Base-by-base conservation (phyloP, 23 red algal genomes). In the Gracilaria gracilis region DNA sequence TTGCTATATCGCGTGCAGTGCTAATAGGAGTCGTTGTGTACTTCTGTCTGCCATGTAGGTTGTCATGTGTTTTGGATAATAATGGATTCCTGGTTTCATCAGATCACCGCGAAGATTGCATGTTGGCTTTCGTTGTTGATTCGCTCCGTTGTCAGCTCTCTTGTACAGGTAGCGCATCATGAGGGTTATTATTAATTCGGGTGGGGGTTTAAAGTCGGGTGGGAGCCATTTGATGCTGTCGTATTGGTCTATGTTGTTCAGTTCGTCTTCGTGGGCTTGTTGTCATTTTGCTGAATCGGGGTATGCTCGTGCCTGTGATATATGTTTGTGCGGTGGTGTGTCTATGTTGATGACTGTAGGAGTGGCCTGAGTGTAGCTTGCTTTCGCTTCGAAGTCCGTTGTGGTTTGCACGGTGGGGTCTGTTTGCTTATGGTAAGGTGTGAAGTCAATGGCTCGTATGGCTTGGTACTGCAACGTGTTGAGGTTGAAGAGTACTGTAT, bases 51-150 rank as follows among this genome's bases (percentile, higher is more conserved):
- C 84, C 23, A 47, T 88, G 67, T 55, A 64, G 23, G 84, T 62
- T 20, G 87, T 70, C 15, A 75, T 91, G 39, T 82, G 57, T 32
- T 20, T 15, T 17, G 87, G 39, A 54, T 91, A 31, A 73, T 67
- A 91, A 48, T 91, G 87, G 13, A 82, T 9, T 19, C 77, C 61
- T 46, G 87, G 87, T 70, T 81, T 91, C 87, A 91, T 82, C 17
- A 67, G 1, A 42, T 91, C 87, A 9, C 87, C 87, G 35, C 87
- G 57, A 57, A 91, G 36, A 33, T 49, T 35, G 3, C 87, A 91
- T 64, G 75, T 39, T 31, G 87, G 49, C 38, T 80, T 81, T 5
- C 75, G 32, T 89, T 79, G 29, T 16, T 37, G 4, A 21, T 81
- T 80, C 0, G 36, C 12, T 24, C 75, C 87, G 12, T 80, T 61